Evolutionary conservation across 768 basidiomycete species (phyloP), one percentile per base, ranked within the genome.

Genomic region (Hemileccinum impolitum): DNA sequence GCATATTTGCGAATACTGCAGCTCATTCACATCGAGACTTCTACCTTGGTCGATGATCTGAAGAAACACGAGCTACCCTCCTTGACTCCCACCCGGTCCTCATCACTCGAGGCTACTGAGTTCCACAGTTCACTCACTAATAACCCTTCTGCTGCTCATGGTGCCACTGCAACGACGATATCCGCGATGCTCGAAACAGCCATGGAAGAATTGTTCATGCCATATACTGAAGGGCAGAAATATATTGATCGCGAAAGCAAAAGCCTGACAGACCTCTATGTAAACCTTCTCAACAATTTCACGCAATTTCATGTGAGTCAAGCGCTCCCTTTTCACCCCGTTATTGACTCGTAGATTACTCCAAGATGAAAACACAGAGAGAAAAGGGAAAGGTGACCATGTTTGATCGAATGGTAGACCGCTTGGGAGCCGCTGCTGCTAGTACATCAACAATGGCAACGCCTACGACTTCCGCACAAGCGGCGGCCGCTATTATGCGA

Each of bases 131-230:
- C 79, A 3, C 61, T 85, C 23, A 72, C 71, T 19, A 75, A 75
- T 14, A 42, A 59, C 4, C 52, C 68, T n/a, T 61, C 72, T 4
- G 70, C 78, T 19, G 64, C 75, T 31, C 70, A 74, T 15, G 62
- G 74, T 2, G 60, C 75, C 19, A 71, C 73, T 15, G 50, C 75
- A 0, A 68, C 78, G 9, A 76, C 80, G 9, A 79, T 88, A 58
- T 77, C 84, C 59, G 73, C 80, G 1, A 92, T 97, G 90, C 76
- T 99, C n/a, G 96, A 98, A 66, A 84, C 82, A 8, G 90, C 93
- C 8, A 85, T 96, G 81, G 96, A 97, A 54, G 96, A 98, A 62
- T 79, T 98, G 17, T 98, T 98, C 55, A 82, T 94, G 18, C 90
- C 92, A 3, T 97, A 94, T 61, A 87, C 85, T 1, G 95, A 99